These are phyloP conservation scores for Prunus campanulata DNA, from an alignment of 306 rosid genomes.

Conservation along the genomic window DNA sequence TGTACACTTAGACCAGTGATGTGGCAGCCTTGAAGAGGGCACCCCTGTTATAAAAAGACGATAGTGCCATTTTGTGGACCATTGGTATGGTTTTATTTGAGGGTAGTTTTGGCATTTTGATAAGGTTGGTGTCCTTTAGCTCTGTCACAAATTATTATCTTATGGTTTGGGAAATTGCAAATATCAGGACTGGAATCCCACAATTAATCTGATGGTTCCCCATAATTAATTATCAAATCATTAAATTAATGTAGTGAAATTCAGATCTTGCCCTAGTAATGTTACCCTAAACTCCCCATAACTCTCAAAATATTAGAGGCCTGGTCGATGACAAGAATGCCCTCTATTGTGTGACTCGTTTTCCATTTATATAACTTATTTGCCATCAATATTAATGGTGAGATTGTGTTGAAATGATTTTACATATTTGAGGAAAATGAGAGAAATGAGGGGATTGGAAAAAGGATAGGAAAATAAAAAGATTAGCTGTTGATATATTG, in stretches of 20 bases:
- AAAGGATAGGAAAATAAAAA: neutral
- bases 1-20: conserved; percentile 13
- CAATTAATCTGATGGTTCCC: neutral
- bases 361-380: too few relatives aligned
- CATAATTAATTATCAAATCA: neutral
- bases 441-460: neutral
- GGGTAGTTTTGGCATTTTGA: neutral
- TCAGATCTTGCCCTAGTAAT: conserved; percentile 3
- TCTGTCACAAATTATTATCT: conserved; percentile 7
- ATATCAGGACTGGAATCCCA: conserved; percentile 24
- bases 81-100: neutral
- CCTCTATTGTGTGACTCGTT: neutral
- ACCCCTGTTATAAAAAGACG: conserved; percentile 1
- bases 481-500: neutral
- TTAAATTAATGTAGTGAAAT: neutral
- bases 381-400: neutral
- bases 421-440: neutral
- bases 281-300: neutral
- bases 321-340: neutral
- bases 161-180: conserved; percentile 8
- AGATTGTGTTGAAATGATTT: neutral
- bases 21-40: conserved; percentile 17
- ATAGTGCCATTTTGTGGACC: neutral
- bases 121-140: neutral
- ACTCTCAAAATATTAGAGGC: neutral